Evolutionary conservation across 176 grass and related monocot genomes (phyloP).

Genomic region (Bonia amplexicaulis): DNA sequence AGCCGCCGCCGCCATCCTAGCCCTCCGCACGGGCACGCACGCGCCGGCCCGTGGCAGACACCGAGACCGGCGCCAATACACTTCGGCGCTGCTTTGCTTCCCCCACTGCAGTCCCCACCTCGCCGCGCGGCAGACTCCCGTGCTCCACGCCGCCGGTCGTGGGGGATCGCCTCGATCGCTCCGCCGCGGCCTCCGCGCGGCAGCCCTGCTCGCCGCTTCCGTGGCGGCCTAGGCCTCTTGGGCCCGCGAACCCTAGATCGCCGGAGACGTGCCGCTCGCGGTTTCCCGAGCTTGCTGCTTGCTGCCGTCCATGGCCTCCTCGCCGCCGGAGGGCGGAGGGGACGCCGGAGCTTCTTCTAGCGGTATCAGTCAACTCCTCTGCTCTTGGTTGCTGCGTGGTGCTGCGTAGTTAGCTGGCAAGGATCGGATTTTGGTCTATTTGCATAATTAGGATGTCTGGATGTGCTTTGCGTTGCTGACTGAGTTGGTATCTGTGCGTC

Average conservation of each 20-base stretch:
- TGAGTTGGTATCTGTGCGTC: not conserved
- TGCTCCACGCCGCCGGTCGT: not conserved
- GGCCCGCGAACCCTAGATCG: conserved; percentile 18
- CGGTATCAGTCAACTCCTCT: not conserved
- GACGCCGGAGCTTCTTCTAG: not conserved
- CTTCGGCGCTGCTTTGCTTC: not conserved
- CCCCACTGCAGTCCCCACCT: not conserved
- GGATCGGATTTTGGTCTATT: not conserved
- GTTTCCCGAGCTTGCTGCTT: not conserved
- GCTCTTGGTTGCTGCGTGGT: not conserved
- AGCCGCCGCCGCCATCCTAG: too few relatives aligned
- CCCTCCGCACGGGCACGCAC: too few relatives aligned
- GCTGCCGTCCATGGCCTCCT: conserved; percentile 13
- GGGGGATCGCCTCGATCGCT: not conserved
- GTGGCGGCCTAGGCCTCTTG: not conserved
- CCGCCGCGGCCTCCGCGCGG: not conserved
- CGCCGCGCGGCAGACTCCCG: not conserved
- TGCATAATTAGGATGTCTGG: not conserved
- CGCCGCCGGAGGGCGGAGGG: not conserved
- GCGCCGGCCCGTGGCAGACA: not conserved
- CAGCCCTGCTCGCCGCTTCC: not conserved
- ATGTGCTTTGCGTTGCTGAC: not conserved
- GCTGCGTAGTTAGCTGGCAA: not conserved
- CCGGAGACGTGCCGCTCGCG: not conserved
- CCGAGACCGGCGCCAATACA: conserved; percentile 3